phyloP scores from a whole-genome alignment of 2,329 filamentous ascomycete genomes.

The Zymoseptoria pseudotritici region DNA sequence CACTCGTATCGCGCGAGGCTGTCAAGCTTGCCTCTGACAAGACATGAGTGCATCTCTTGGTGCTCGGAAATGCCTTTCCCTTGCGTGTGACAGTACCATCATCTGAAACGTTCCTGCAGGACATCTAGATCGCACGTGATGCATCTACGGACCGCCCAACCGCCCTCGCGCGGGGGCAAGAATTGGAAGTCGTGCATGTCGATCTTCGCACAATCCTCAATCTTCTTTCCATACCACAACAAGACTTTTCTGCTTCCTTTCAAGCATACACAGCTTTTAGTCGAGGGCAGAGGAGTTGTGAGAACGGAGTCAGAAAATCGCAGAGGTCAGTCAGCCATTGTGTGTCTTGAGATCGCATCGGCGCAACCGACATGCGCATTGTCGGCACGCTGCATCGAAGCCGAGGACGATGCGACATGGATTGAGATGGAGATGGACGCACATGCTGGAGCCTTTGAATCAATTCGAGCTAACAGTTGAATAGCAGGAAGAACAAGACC shows the following conservation, averaged over 20 bases:
- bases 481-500: not conserved
- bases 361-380: not conserved
- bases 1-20: not conserved
- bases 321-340: not conserved
- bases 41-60: too few relatives aligned
- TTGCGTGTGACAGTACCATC: not conserved
- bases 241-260: constrained; percentile 6
- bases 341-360: not conserved
- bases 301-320: constrained; percentile 2
- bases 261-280: not conserved
- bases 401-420: not conserved
- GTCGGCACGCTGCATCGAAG: constrained; percentile 1
- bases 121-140: not conserved
- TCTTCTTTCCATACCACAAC: not conserved
- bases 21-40: not conserved
- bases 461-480: not conserved
- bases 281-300: constrained; percentile 6
- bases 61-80: not conserved
- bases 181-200: not conserved
- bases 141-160: not conserved
- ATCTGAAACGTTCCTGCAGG: not conserved
- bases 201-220: not conserved
- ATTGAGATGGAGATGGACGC: not conserved
- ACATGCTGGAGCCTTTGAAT: not conserved
- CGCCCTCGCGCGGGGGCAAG: too few relatives aligned